phyloP scores from a whole-genome alignment of 257 asterid genomes.

The Handroanthus guayacan region DNA sequence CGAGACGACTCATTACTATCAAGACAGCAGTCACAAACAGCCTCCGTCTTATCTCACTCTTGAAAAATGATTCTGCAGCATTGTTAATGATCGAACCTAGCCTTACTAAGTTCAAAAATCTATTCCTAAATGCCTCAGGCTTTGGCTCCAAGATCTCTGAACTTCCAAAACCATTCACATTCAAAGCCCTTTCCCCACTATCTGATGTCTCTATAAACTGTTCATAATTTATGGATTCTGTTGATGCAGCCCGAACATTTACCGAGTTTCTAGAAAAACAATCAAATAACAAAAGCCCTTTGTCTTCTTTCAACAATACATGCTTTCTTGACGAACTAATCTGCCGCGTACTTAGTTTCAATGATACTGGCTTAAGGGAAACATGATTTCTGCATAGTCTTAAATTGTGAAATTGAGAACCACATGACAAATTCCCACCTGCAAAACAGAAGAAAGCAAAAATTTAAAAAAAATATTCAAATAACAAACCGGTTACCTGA shows the following conservation, averaged over 20 bases:
- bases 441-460: conserved; percentile 34
- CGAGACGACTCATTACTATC: conserved; percentile 80
- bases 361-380: conserved; percentile 37
- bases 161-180: conserved; percentile 33
- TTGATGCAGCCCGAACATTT: conserved; percentile 56
- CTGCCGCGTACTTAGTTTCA: conserved; percentile 42
- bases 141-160: conserved; percentile 40
- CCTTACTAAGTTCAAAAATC: conserved; percentile 67
- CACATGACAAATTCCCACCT: conserved; percentile 47
- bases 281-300: conserved; percentile 30
- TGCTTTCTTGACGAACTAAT: conserved; percentile 39
- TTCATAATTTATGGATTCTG: conserved; percentile 57
- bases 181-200: conserved; percentile 38
- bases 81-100: conserved; percentile 77
- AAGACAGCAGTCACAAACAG: conserved; percentile 84
- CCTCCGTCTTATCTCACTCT: conserved; percentile 96
- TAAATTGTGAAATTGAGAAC: conserved; percentile 33
- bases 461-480: neutral
- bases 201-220: conserved; percentile 44
- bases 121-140: conserved; percentile 66
- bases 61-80: conserved; percentile 90
- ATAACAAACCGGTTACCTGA: neutral
- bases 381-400: conserved; percentile 38
- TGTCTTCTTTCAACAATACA: conserved; percentile 35
- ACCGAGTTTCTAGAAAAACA: conserved; percentile 36